Conservation (phyloP, 257 asterid genomes). For the Buddleja alternifolia region DNA sequence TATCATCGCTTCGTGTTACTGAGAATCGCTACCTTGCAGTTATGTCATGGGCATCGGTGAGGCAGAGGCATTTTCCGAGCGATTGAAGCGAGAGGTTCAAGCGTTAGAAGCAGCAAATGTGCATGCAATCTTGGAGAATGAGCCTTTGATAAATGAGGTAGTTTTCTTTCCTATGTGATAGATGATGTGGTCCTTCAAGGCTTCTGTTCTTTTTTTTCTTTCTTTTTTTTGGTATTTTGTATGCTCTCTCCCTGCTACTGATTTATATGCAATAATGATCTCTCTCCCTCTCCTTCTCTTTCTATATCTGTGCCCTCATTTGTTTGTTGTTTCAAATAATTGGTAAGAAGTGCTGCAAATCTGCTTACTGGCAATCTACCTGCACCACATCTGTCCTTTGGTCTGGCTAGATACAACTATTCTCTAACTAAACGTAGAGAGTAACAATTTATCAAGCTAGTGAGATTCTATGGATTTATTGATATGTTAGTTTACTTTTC, state of each 20-base stretch:
- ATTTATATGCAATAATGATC: not conserved
- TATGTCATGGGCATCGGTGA: conserved; percentile 98
- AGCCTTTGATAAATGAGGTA: conserved; percentile 89
- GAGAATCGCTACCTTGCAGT: conserved; percentile 50
- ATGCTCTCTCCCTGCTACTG: not conserved
- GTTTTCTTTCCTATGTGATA: conserved; percentile 24
- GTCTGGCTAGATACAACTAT: conserved; percentile 14
- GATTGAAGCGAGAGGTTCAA: conserved; percentile 95
- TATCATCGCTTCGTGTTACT: conserved; percentile 14
- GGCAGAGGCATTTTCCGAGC: conserved; percentile 99
- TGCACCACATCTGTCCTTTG: not conserved
- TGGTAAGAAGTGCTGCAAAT: conserved; percentile 15
- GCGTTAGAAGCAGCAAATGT: conserved; percentile 99
- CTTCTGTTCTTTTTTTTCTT: conserved; percentile 13
- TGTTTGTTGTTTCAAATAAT: not conserved
- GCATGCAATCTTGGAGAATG: conserved; percentile 94
- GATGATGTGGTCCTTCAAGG: conserved; percentile 20
- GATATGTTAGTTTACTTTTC: conserved; percentile 24
- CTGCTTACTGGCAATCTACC: conserved; percentile 10
- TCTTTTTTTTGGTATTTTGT: conserved; percentile 4
- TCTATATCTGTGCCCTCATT: not conserved
- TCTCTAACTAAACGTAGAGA: not conserved
- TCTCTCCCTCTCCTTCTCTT: not conserved
- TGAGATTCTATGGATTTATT: conserved; percentile 17
- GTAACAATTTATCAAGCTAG: not conserved